Evolutionary conservation across 768 basidiomycete species (phyloP).

Genomic region (Collybia mongolica): DNA sequence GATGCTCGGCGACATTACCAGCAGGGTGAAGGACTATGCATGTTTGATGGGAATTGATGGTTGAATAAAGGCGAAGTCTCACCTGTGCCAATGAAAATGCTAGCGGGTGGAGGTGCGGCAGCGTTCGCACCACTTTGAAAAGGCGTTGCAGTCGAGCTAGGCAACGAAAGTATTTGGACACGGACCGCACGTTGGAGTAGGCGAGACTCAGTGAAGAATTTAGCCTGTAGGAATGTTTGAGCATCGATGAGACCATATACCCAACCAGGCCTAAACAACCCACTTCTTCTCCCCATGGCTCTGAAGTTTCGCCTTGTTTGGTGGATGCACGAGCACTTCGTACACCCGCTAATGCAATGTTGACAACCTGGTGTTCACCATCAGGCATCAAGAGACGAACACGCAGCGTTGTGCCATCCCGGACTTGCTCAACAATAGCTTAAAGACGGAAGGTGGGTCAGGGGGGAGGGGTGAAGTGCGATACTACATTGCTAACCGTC

Average conservation of each 20-base stretch:
- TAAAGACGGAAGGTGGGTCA: slow-evolving; percentile 6
- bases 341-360: slow-evolving; percentile 82
- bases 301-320: slow-evolving; percentile 75
- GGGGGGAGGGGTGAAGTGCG: slow-evolving; percentile 1
- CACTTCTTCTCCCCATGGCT: slow-evolving; percentile 90
- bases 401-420: slow-evolving; percentile 89
- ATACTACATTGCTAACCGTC: slow-evolving; percentile 57
- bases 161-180: slow-evolving; percentile 77
- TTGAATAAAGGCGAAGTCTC: slow-evolving; percentile 12
- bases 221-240: slow-evolving; percentile 55
- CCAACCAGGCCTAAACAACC: slow-evolving; percentile 17
- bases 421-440: slow-evolving; percentile 94
- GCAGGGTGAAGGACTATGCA: slow-evolving; percentile 79
- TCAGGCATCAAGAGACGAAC: slow-evolving; percentile 86
- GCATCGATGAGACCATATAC: slow-evolving; percentile 15
- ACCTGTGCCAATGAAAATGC: slow-evolving; percentile 89
- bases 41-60: slow-evolving; percentile 4
- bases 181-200: slow-evolving; percentile 79
- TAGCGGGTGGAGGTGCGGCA: slow-evolving; percentile 63
- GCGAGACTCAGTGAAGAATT: slow-evolving; percentile 89
- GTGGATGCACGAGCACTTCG: slow-evolving; percentile 69
- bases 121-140: slow-evolving; percentile 63
- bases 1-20: slow-evolving; percentile 90
- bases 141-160: slow-evolving; percentile 74
- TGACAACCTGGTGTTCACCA: slow-evolving; percentile 87